Evolutionary conservation across 306 rosid genomes (phyloP).

Genomic region (Trifolium repens): DNA sequence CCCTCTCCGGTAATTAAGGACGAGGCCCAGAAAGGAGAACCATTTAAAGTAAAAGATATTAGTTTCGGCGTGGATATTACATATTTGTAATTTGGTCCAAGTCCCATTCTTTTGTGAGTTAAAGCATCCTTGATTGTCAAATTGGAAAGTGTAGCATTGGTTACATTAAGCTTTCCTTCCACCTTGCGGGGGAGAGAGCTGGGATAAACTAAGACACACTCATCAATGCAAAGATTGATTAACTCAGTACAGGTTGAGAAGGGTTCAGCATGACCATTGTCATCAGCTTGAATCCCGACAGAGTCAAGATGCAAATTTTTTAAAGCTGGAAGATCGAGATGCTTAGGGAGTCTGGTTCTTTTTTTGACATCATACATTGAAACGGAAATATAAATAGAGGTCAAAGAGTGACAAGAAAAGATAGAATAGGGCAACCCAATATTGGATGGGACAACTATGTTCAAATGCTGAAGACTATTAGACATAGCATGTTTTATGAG

Average conservation of each 20-base stretch:
- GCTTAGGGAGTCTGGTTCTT: not conserved
- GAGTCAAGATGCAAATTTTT: not conserved
- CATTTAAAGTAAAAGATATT: conserved; percentile 23
- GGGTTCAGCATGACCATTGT: conserved; percentile 23
- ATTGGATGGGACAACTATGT: conserved; percentile 13
- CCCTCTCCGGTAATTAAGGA: not conserved
- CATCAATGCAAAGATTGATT: not conserved
- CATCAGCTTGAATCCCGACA: not conserved
- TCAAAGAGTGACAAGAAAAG: conserved; percentile 21
- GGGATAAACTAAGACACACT: conserved; percentile 12
- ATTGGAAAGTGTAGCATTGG: conserved; percentile 20
- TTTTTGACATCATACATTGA: not conserved
- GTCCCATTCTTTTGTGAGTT: not conserved
- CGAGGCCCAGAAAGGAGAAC: not conserved
- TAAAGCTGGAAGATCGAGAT: conserved; percentile 18
- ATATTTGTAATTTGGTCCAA: not conserved
- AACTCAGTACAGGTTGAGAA: conserved; percentile 13
- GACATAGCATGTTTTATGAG: conserved; percentile 23
- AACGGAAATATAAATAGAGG: conserved; percentile 8
- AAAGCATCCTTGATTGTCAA: not conserved
- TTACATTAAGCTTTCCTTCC: conserved; percentile 15
- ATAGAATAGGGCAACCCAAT: conserved; percentile 4
- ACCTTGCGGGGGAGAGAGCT: not conserved
- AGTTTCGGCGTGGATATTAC: conserved; percentile 23
- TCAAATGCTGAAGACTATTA: not conserved